Percentiles rank a stretch among this genome's conserved stretches.
Conservation (phyloP, 2,329 filamentous ascomycete species). For the Venturia carpophila region DNA sequence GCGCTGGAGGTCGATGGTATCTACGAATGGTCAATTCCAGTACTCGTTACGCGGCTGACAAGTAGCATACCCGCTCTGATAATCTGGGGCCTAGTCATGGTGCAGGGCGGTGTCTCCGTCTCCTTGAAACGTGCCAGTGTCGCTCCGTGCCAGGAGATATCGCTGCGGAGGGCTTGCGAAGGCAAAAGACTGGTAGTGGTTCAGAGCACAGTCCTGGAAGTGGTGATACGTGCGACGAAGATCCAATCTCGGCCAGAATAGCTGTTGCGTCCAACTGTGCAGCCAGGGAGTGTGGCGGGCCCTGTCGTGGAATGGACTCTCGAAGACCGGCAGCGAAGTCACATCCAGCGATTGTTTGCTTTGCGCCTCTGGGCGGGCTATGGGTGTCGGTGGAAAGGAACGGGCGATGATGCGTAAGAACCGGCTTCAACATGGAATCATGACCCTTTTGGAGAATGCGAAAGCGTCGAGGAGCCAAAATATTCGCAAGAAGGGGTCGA, state of each 20-base stretch:
- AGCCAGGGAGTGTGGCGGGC: background rate
- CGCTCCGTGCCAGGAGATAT: background rate
- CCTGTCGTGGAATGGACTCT: slow-evolving; percentile 6
- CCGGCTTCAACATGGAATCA: background rate
- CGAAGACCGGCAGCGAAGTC: slow-evolving; percentile 12
- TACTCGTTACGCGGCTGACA: slow-evolving; percentile 12
- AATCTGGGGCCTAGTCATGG: slow-evolving; percentile 49
- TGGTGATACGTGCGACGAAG: background rate
- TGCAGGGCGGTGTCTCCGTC: slow-evolving; percentile 1
- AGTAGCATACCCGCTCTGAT: slow-evolving; percentile 45
- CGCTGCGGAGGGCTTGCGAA: background rate
- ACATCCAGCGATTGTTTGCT: background rate
- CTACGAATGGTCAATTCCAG: slow-evolving; percentile 39
- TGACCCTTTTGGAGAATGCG: background rate
- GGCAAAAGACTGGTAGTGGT: background rate
- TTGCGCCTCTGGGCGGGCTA: background rate
- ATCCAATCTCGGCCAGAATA: background rate
- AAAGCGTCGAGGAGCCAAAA: background rate
- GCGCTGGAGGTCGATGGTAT: slow-evolving; percentile 85
- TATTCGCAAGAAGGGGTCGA: background rate
- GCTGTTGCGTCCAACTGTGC: background rate
- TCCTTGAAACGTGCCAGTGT: slow-evolving; percentile 11
- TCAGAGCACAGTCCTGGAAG: background rate
- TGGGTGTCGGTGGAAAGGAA: background rate
- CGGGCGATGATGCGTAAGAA: background rate